A percentile compares a stretch with the other conserved stretches of the same genome.
Evolutionary conservation across 495 filamentous ascomycete genomes (phyloP).

Genomic region (Lophiostoma macrostomum): DNA sequence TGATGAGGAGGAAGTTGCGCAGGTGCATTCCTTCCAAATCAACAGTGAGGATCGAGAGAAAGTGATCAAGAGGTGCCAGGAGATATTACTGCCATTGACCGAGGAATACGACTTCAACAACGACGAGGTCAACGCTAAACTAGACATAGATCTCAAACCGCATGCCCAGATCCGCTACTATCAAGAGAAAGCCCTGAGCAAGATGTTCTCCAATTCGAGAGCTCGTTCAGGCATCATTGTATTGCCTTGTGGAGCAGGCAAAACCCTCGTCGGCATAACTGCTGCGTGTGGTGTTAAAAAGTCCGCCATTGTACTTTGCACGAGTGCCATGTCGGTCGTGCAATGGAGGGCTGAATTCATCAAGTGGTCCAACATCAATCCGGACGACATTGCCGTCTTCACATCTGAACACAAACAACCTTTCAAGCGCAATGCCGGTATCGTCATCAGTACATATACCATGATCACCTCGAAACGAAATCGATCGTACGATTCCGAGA

Average conservation of each 20-base stretch:
- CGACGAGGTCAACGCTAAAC: conserved; percentile 79
- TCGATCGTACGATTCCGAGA: conserved; percentile 85
- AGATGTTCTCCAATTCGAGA: conserved; percentile 98
- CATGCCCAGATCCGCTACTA: conserved; percentile 83
- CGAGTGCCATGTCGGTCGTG: conserved; percentile 94
- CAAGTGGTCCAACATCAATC: conserved; percentile 97
- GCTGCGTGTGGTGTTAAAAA: conserved; percentile 98
- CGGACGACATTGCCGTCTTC: conserved; percentile 89
- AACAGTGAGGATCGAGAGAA: conserved; percentile 69
- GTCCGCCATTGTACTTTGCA: conserved; percentile 89
- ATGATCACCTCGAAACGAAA: conserved; percentile 92
- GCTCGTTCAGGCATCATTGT: conserved; percentile 98
- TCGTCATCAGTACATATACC: conserved; percentile 95
- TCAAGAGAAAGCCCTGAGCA: conserved; percentile 94
- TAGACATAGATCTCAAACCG: conserved; percentile 88
- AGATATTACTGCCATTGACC: conserved; percentile 79
- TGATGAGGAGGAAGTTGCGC: conserved; percentile 82
- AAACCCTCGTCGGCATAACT: conserved; percentile 95
- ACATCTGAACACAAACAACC: conserved; percentile 90
- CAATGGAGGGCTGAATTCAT: conserved; percentile 96
- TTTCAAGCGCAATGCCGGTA: conserved; percentile 84
- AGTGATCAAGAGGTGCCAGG: conserved; percentile 85
- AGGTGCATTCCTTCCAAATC: conserved; percentile 96
- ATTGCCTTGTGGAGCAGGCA: conserved; percentile 92
- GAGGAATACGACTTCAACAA: conserved; percentile 99